Base-by-base conservation (phyloP, 78 protist species). In the Pelomyxa schiedti region DNA sequence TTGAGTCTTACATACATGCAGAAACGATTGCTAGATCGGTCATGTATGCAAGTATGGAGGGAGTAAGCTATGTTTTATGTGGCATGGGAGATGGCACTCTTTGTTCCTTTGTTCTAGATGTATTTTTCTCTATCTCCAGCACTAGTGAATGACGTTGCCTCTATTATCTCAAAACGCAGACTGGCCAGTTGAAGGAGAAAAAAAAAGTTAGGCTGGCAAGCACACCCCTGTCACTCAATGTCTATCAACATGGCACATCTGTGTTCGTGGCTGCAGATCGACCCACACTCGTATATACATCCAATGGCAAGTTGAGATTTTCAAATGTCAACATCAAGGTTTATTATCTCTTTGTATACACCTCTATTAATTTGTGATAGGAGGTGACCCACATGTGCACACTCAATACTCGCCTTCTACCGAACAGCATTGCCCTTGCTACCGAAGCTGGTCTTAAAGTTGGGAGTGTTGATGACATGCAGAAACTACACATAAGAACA, bases 61-160 rank as follows among this genome's bases (percentile, higher is more conserved):
- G 77, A 0, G 32, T 36, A 0, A 63, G 24, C 72, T 74, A 86
- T 39, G 64, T 91, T n/a, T 65, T 90, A 9, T 67, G 71, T 58
- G 81, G 84, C 6, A 69, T 94, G 4, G 97, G 95, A 42, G 97
- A 94, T 78, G 97, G 97, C 39, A 72, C 79, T n/a, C 76, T 93
- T 22, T 32, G 80, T 42, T 72, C 76, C 29, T 93, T 79, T 69
- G 8, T 5, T 30, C 16, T 88, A 37, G 87, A 84, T 66, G n/a
- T n/a, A n/a, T n/a, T n/a, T n/a, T n/a, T n/a, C n/a, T n/a, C n/a
- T n/a, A n/a, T n/a, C n/a, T n/a, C n/a, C n/a, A n/a, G n/a, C n/a
- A n/a, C n/a, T n/a, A n/a, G n/a, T n/a, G n/a, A 9, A 22, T 26
- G 43, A 3, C 37, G 72, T 68, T n/a, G 63, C 9, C 58, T 16